Percentiles rank a stretch among this genome's conserved stretches.
phyloP scores from a whole-genome alignment of 75 land plant genomes.

The Cupressus sempervirens region DNA sequence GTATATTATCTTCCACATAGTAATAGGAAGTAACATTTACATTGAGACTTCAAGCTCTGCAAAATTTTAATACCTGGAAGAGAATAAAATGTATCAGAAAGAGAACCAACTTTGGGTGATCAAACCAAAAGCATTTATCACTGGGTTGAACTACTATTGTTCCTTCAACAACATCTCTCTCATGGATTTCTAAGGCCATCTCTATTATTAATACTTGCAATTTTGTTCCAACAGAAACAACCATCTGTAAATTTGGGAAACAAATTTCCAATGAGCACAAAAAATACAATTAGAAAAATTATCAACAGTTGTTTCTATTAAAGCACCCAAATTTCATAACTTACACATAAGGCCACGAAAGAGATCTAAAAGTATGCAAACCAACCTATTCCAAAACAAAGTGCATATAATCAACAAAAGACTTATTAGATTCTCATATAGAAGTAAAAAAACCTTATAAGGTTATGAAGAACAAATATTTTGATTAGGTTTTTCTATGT shows the following conservation, averaged over 20 bases:
- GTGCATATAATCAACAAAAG: neutral
- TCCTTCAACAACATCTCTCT: conserved; percentile 35
- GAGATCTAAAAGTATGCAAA: conserved; percentile 44
- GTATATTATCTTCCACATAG: no score
- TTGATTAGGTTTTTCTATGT: neutral
- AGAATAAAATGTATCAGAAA: no score
- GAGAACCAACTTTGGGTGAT: no score
- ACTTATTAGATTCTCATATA: neutral
- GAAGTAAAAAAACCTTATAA: neutral
- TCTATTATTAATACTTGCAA: conserved; percentile 63
- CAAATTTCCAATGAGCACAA: neutral
- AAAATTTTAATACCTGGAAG: no score
- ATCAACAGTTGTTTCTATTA: neutral
- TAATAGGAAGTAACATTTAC: no score
- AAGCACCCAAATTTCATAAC: conserved; percentile 10
- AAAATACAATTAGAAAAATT: neutral
- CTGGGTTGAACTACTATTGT: conserved; percentile 34
- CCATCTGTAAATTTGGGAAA: conserved; percentile 32
- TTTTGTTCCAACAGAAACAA: conserved; percentile 65
- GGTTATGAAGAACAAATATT: neutral
- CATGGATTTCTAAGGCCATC: conserved; percentile 10
- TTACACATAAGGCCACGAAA: conserved; percentile 49
- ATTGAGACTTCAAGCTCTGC: no score
- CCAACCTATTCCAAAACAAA: neutral
- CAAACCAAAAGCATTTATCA: no score